Percentiles rank a stretch among this genome's conserved stretches.
Conservation (phyloP, 768 basidiomycete species). For the Tubosaeta brunneosetosa region DNA sequence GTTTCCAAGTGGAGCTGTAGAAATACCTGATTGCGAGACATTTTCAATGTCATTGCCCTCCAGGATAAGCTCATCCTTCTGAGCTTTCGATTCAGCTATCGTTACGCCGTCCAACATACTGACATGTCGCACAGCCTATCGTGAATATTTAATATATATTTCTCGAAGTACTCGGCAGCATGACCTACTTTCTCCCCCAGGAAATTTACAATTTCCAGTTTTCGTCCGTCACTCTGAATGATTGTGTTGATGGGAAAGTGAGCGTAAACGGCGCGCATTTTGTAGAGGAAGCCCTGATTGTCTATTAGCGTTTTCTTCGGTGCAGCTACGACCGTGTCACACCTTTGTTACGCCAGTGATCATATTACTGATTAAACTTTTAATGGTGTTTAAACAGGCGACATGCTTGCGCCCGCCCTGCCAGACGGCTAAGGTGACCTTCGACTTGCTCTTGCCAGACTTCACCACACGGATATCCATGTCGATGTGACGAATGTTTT, state of each 20-base stretch:
- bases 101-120: constrained; percentile 87
- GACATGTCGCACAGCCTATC: constrained; percentile 85
- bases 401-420: constrained; percentile 98
- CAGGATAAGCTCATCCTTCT: constrained; percentile 93
- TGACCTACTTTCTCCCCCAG: constrained; percentile 80
- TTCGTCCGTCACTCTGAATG: constrained; percentile 67
- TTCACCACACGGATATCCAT: constrained; percentile 89
- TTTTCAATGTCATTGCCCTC: constrained; percentile 95
- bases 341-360: constrained; percentile 95
- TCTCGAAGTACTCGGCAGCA: not conserved
- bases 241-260: constrained; percentile 99
- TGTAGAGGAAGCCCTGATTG: constrained; percentile 93
- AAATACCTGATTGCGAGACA: constrained; percentile 90
- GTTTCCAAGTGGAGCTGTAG: not conserved
- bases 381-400: constrained; percentile 95
- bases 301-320: constrained; percentile 4
- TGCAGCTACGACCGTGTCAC: constrained; percentile 3
- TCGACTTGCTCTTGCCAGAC: constrained; percentile 57
- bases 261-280: constrained; percentile 99
- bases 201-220: constrained; percentile 92
- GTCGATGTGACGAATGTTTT: constrained; percentile 88
- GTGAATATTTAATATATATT: not conserved
- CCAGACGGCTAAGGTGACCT: constrained; percentile 93
- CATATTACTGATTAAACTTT: constrained; percentile 95
- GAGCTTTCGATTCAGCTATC: constrained; percentile 78